Evolutionary conservation across 768 basidiomycete genomes (phyloP).

Genomic region (Pleurotus platypus): DNA sequence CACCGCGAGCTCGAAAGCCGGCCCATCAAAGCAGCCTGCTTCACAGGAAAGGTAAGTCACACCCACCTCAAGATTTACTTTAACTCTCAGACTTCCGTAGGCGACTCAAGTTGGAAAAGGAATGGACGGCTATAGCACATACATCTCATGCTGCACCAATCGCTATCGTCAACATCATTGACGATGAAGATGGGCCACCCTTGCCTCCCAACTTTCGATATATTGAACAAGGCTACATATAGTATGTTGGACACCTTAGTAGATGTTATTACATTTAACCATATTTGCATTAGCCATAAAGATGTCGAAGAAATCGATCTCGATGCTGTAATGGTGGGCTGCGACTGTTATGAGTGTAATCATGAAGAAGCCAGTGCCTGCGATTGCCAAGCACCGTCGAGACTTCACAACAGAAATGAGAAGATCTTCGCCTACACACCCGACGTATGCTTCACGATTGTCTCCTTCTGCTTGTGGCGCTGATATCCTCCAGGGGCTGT

Average conservation of each 20-base stretch:
- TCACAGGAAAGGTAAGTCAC: no score
- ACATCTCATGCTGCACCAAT: slow-evolving; percentile 28
- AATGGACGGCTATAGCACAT: slow-evolving; percentile 30
- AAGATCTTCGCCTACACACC: slow-evolving; percentile 40
- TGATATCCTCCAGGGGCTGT: slow-evolving; percentile 38
- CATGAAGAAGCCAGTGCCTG: slow-evolving; percentile 28
- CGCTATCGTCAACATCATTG: slow-evolving; percentile 33
- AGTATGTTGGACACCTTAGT: slow-evolving; percentile 29
- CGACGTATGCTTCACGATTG: slow-evolving; percentile 23
- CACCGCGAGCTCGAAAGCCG: no score
- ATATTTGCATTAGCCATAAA: slow-evolving; percentile 12
- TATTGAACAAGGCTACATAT: slow-evolving; percentile 48
- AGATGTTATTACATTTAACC: not conserved
- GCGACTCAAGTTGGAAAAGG: slow-evolving; percentile 21
- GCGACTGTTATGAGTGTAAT: slow-evolving; percentile 38
- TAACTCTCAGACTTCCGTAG: not conserved
- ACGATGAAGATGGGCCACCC: slow-evolving; percentile 41
- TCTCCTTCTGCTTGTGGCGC: not conserved
- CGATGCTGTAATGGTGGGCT: slow-evolving; percentile 34
- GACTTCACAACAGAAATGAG: slow-evolving; percentile 21
- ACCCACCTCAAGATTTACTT: not conserved
- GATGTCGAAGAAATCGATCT: slow-evolving; percentile 15
- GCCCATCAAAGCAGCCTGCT: slow-evolving; percentile 1
- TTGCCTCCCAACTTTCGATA: slow-evolving; percentile 45
- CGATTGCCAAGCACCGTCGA: slow-evolving; percentile 45